phyloP scores from a whole-genome alignment of 2,329 filamentous ascomycete genomes.

The Cordyceps javanica region DNA sequence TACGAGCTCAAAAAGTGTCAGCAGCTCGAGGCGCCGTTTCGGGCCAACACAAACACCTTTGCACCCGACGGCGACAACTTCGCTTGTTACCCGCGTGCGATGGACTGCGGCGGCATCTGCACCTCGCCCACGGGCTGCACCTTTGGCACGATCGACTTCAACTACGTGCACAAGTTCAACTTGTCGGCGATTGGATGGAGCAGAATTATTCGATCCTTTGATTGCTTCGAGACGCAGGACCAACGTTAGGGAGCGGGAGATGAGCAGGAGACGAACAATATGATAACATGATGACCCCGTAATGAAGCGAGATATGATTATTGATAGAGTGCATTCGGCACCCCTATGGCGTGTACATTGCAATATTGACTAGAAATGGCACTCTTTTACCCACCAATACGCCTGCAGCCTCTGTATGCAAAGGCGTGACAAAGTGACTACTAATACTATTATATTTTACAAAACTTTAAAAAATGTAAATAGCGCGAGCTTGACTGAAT shows the following conservation, averaged over 20 bases:
- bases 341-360: not conserved
- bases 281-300: not conserved
- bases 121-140: conserved; percentile 47
- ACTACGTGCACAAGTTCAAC: conserved; percentile 41
- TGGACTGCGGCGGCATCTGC: conserved; percentile 38
- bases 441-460: no score
- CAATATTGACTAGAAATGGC: no score
- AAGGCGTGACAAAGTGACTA: no score
- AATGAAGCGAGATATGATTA: not conserved
- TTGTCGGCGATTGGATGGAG: conserved; percentile 41
- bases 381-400: not conserved
- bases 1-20: conserved; percentile 40
- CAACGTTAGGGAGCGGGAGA: not conserved
- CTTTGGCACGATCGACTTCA: conserved; percentile 40
- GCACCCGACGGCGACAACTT: conserved; percentile 44
- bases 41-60: conserved; percentile 41
- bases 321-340: not conserved
- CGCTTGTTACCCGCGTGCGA: conserved; percentile 39
- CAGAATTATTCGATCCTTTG: conserved; percentile 29
- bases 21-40: conserved; percentile 36
- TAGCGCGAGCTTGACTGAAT: no score
- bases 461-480: not conserved
- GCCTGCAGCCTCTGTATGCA: no score
- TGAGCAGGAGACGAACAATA: not conserved
- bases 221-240: conserved; percentile 22